Evolutionary conservation across 1,284 basidiomycete species (phyloP), one percentile per base, ranked within the genome.

Genomic region (Cutaneotrichosporon cutaneum): DNA sequence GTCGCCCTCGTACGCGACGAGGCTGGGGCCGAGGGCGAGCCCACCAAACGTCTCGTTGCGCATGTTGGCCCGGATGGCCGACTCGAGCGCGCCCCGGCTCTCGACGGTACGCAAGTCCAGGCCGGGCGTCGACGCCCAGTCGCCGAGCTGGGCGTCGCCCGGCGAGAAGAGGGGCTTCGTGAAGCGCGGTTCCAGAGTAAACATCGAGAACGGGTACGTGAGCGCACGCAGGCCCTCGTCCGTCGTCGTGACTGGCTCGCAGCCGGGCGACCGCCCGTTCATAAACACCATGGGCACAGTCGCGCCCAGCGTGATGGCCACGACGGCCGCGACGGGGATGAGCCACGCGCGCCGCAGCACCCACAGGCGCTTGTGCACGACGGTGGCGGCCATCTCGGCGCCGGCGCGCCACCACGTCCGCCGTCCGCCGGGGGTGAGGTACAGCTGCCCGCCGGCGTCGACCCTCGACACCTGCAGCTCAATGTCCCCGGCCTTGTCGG

Each of bases 321-420:
- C 65, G 13, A 90, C 78, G 0, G 85, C 82, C 8, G 90, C 81
- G 3, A 85, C 60, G 0, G 87, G 86, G 0, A 86, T 82, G 11
- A 91, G 75, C 87, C 88, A 91, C 66, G 85, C 86, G 42, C 87
- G 82, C 4, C 85, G 83, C 1, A 84, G 78, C 56, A 91, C 83
- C 27, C 90, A 78, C n/a, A 80, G 67, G 0, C 90, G 85, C 73
- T 92, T 92, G 65, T 86, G 79, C 76, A 89, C 86, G 65, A 91
- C 88, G 0, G 88, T 89, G 54, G 85, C 72, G 0, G 45, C 56
- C 59, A 60, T 64, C n/a, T 33, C 30, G 11, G 45, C 21, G 5
- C 42, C 58, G 9, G 39, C n/a, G 32, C 54, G 48, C 48, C 36
- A 56, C 61, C 57, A 63, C 5, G 48, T 18, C 24, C 18, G 26